Base-by-base conservation (phyloP, 345 rosid genomes). In the thale cress (Arabidopsis thaliana) region DNA sequence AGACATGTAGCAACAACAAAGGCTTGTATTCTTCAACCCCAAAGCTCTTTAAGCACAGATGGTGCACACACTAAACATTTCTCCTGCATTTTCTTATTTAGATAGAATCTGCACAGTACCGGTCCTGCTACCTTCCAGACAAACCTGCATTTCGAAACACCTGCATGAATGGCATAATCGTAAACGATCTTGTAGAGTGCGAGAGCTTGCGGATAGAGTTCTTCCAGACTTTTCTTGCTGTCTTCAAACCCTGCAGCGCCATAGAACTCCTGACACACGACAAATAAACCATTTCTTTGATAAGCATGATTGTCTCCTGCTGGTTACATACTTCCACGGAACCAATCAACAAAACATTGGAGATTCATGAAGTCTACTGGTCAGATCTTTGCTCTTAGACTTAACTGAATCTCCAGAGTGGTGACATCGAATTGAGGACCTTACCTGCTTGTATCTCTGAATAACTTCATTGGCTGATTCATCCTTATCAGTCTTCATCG, bases 91-190 rank as follows among this genome's bases (percentile, higher is more conserved):
- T 38, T 77, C 25, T 14, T 8, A 3, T 2, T 28, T 28, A 59
- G 63, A 69, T 85, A 80, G 1, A 82, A 40, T 46, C 25, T 56
- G 77, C 87, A 88, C 1, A 93, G 79, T 1, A 88, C 88, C 20
- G 87, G 63, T 16, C 97, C 94, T 22, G 96, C 94, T 30, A 85
- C 83, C 59, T 59, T 91, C 98, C 98, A 91, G 13, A 87, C 96
- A 71, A 93, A 89, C 4, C 56, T 14, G 41, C 97, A 87, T 22
- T 25, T 62, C 0, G 12, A 0, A 0, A 32, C 81, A 9, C 8
- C 32, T 14, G 4, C 11, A 0, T 42, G 7, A 7, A 4, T 64
- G 1, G 97, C 97, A 60, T 82, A 25, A 13, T 83, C 82, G 0
- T 87, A 91, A 11, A 50, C 66, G 3, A 80, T 30, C 41, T 87